Evolutionary conservation across 768 basidiomycete genomes (phyloP).

Genomic region (Suillus lakei): DNA sequence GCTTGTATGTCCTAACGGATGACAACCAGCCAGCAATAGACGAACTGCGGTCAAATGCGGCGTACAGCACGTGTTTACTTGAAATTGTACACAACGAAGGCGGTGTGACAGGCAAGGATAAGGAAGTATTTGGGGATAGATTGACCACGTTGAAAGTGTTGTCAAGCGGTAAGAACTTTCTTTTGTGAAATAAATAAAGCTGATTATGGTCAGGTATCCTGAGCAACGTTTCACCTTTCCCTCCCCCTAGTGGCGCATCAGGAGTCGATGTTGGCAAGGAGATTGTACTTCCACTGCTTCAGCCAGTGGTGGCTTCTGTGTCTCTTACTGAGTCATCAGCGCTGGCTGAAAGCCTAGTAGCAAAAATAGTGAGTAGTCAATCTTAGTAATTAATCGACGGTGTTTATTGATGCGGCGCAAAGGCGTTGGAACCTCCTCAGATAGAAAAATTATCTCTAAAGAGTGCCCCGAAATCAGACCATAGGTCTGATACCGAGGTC

Average conservation of each 20-base stretch:
- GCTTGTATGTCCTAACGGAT: conserved; percentile 90
- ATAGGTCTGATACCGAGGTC: conserved; percentile 68
- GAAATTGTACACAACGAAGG: conserved; percentile 53
- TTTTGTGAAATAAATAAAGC: not conserved
- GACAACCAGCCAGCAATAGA: conserved; percentile 80
- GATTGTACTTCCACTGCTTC: conserved; percentile 71
- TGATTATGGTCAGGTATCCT: conserved; percentile 59
- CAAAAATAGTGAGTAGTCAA: conserved; percentile 48
- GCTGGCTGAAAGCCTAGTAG: conserved; percentile 55
- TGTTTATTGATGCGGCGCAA: conserved; percentile 10
- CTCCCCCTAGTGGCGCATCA: conserved; percentile 66
- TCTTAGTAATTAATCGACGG: not conserved
- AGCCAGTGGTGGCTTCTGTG: conserved; percentile 64
- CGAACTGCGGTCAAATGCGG: conserved; percentile 63
- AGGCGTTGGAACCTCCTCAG: conserved; percentile 53
- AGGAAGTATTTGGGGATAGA: conserved; percentile 53
- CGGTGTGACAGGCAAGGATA: conserved; percentile 41
- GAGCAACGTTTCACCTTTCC: conserved; percentile 76
- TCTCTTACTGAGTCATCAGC: conserved; percentile 56
- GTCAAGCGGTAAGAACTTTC: conserved; percentile 58
- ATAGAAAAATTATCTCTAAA: conserved; percentile 65
- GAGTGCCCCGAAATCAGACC: conserved; percentile 74
- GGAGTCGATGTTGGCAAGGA: conserved; percentile 72
- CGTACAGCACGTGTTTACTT: conserved; percentile 68
- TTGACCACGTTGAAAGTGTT: conserved; percentile 63